A percentile compares a stretch with the other conserved stretches of the same genome.
phyloP scores from a whole-genome alignment of 2,329 filamentous ascomycete species.

The Talaromyces rugulosus region DNA sequence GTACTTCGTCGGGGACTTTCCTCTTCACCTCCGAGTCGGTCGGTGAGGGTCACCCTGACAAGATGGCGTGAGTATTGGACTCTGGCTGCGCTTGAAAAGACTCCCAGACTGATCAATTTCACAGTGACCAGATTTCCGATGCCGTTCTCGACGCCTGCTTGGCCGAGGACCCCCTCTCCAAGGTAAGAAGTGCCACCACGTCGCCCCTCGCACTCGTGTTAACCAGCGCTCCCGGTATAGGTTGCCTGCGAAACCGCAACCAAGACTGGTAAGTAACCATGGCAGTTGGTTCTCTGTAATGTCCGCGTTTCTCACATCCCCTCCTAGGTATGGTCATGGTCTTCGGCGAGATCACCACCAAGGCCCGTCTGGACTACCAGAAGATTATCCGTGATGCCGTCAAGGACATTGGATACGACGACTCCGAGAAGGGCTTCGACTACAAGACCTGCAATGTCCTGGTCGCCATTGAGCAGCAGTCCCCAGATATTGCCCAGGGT shows the following conservation, averaged over 20 bases:
- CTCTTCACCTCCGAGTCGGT: conserved; percentile 89
- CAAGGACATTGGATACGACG: conserved; percentile 98
- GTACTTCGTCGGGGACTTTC: conserved; percentile 58
- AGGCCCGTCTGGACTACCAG: conserved; percentile 94
- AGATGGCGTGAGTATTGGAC: conserved; percentile 70
- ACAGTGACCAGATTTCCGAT: conserved; percentile 90
- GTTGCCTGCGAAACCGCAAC: conserved; percentile 98
- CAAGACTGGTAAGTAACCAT: conserved; percentile 73
- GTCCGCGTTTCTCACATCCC: neutral
- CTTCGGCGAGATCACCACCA: conserved; percentile 97
- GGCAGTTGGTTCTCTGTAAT: conserved; percentile 1
- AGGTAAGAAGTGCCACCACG: conserved; percentile 46
- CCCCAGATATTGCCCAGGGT: conserved; percentile 97
- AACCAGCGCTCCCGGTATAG: conserved; percentile 22
- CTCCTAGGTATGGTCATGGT: conserved; percentile 80
- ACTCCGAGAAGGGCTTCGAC: conserved; percentile 96
- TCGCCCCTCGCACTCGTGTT: neutral
- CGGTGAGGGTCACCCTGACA: conserved; percentile 88
- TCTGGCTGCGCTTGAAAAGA: neutral
- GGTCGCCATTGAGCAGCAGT: conserved; percentile 98
- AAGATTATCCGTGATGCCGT: conserved; percentile 90
- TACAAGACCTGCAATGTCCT: conserved; percentile 99
- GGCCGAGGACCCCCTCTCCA: conserved; percentile 90
- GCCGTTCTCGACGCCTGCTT: conserved; percentile 98
- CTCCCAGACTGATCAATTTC: conserved; percentile 5